Conservation (phyloP, 2,329 filamentous ascomycete species). For the Metarhizium sp. region DNA sequence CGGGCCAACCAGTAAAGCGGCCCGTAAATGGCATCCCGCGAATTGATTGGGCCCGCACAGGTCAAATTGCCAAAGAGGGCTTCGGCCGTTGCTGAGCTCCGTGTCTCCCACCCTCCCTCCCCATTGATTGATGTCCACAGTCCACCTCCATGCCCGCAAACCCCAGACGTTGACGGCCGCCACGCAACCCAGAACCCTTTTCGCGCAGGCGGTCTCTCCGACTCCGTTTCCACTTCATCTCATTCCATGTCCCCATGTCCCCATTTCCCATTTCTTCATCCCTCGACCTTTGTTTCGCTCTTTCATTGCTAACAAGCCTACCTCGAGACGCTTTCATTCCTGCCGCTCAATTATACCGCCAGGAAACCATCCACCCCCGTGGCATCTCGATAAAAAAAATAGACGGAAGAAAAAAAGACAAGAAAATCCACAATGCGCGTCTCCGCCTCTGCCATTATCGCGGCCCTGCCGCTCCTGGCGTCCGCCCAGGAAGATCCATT, state of each 20-base stretch:
- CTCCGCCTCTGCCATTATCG: slow-evolving; percentile 37
- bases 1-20: too few relatives aligned
- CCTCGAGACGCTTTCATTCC: slow-evolving; percentile 1
- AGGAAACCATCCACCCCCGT: too few relatives aligned
- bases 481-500: slow-evolving; percentile 42
- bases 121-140: not conserved
- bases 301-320: not conserved
- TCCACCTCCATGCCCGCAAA: not conserved
- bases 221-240: not conserved
- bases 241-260: too few relatives aligned
- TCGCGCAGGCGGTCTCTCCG: slow-evolving; percentile 6
- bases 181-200: not conserved
- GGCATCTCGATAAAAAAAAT: too few relatives aligned
- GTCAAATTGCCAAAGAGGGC: too few relatives aligned
- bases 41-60: too few relatives aligned
- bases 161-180: not conserved
- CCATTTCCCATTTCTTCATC: not conserved
- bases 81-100: too few relatives aligned
- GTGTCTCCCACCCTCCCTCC: too few relatives aligned
- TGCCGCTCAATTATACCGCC: not conserved
- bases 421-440: slow-evolving; percentile 44
- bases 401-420: not conserved
- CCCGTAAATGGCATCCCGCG: too few relatives aligned
- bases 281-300: not conserved
- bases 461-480: slow-evolving; percentile 47